A percentile compares a stretch with the other conserved stretches of the same genome.
Evolutionary conservation across 2,329 filamentous ascomycete genomes (phyloP).

Genomic region (Sphaceloma murrayae): DNA sequence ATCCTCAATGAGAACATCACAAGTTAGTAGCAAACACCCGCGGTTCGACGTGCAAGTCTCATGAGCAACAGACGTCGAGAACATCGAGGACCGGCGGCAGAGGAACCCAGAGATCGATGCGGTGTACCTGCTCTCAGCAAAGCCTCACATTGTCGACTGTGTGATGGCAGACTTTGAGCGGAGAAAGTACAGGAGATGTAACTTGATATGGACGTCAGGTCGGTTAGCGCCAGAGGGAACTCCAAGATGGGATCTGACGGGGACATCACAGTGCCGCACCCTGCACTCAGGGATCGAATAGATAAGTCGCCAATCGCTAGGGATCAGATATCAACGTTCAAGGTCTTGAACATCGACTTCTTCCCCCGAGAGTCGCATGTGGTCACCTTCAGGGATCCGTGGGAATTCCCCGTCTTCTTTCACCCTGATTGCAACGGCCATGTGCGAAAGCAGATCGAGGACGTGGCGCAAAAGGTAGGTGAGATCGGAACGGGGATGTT

Average conservation of each 20-base stretch:
- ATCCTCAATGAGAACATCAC: slow-evolving; percentile 95
- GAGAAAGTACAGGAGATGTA: slow-evolving; percentile 67
- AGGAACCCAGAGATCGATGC: slow-evolving; percentile 86
- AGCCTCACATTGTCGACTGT: slow-evolving; percentile 83
- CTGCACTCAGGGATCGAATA: slow-evolving; percentile 60
- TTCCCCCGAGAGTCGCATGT: slow-evolving; percentile 85
- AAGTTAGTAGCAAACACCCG: slow-evolving; percentile 48
- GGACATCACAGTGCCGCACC: slow-evolving; percentile 51
- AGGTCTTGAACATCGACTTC: slow-evolving; percentile 78
- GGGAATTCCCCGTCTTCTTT: slow-evolving; percentile 88
- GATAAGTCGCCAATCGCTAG: slow-evolving; percentile 60
- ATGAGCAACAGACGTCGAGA: slow-evolving; percentile 70
- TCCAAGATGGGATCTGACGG: slow-evolving; percentile 20
- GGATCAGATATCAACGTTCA: slow-evolving; percentile 68
- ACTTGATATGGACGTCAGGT: slow-evolving; percentile 75
- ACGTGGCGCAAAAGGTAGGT: slow-evolving; percentile 73
- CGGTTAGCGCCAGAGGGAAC: slow-evolving; percentile 25
- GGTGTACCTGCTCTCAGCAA: slow-evolving; percentile 80
- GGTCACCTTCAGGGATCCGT: slow-evolving; percentile 85
- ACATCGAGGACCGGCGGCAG: slow-evolving; percentile 76
- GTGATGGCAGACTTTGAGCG: slow-evolving; percentile 86
- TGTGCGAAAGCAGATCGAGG: slow-evolving; percentile 72
- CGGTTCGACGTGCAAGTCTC: slow-evolving; percentile 6
- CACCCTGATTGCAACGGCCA: slow-evolving; percentile 82
- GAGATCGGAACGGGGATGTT: not conserved